phyloP scores from a whole-genome alignment of 176 grass and related monocot species.

The Aechmea fasciata region DNA sequence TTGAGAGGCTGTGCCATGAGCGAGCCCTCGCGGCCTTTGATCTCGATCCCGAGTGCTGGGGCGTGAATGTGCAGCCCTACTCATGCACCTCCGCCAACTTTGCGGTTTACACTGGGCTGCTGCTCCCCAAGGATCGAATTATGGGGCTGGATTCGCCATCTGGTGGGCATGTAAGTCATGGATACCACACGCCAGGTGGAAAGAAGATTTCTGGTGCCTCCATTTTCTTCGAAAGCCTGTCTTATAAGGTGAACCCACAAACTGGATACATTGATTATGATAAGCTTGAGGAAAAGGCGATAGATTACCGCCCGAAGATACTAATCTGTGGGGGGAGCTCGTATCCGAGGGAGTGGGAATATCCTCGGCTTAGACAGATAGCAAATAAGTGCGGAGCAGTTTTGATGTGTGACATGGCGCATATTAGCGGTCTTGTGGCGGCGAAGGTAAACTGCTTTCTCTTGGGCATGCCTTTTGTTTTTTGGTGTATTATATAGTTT shows the following conservation, averaged over 20 bases:
- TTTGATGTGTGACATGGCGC: conserved; percentile 71
- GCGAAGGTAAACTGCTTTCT: conserved; percentile 37
- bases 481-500: neutral
- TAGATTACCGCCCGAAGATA: conserved; percentile 53
- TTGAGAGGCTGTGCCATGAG: conserved; percentile 47
- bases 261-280: conserved; percentile 60
- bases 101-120: conserved; percentile 50
- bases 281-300: conserved; percentile 45
- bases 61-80: conserved; percentile 73
- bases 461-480: neutral
- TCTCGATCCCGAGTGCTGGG: conserved; percentile 44
- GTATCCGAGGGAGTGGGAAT: conserved; percentile 64
- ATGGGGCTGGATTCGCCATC: conserved; percentile 79
- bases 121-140: conserved; percentile 58
- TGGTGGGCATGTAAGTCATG: conserved; percentile 62
- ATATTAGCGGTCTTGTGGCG: conserved; percentile 63
- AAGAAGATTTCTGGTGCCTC: conserved; percentile 68
- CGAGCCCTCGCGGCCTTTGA: conserved; percentile 43
- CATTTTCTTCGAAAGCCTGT: conserved; percentile 54
- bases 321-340: conserved; percentile 49
- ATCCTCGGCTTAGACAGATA: conserved; percentile 42
- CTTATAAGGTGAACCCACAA: conserved; percentile 50
- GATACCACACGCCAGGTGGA: conserved; percentile 41
- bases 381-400: conserved; percentile 54
- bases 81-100: conserved; percentile 59